Evolutionary conservation across 2,329 filamentous ascomycete genomes (phyloP).

Genomic region (Raffaelea albimanens): DNA sequence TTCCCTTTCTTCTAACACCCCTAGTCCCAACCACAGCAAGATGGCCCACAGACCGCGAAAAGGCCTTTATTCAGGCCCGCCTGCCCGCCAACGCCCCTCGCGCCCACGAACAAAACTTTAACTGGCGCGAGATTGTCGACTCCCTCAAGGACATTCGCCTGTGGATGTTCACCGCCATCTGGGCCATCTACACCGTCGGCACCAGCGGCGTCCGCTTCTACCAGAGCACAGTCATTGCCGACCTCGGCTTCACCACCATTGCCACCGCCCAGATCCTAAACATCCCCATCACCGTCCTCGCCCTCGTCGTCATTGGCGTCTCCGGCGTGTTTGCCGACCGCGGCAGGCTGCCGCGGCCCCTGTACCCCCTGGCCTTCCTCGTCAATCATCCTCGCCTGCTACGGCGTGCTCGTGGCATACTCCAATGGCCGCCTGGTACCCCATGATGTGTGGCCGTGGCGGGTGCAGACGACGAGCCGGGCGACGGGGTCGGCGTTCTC

Average conservation of each 20-base stretch:
- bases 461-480: slow-evolving; percentile 7
- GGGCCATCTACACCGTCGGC: slow-evolving; percentile 36
- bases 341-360: slow-evolving; percentile 6
- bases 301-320: slow-evolving; percentile 7
- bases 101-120: slow-evolving; percentile 30
- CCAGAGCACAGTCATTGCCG: slow-evolving; percentile 29
- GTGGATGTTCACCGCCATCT: slow-evolving; percentile 36
- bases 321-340: slow-evolving; percentile 11
- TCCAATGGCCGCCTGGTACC: slow-evolving; percentile 21
- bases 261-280: slow-evolving; percentile 38
- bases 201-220: slow-evolving; percentile 33
- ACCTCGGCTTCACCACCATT: slow-evolving; percentile 26
- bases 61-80: slow-evolving; percentile 37
- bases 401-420: slow-evolving; percentile 9
- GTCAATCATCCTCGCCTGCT: slow-evolving; percentile 8
- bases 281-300: slow-evolving; percentile 7
- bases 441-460: slow-evolving; percentile 11
- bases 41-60: slow-evolving; percentile 34
- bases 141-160: slow-evolving; percentile 30
- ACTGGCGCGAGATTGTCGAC: slow-evolving; percentile 25
- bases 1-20: too few species aligned
- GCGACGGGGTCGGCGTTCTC: slow-evolving; percentile 11
- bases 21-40: too few species aligned
- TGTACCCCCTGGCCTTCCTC: slow-evolving; percentile 6
- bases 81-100: slow-evolving; percentile 33